These are phyloP conservation scores for Fusarium denticulatum DNA, from an alignment of 2,329 filamentous ascomycete genomes.

Conservation along the genomic window DNA sequence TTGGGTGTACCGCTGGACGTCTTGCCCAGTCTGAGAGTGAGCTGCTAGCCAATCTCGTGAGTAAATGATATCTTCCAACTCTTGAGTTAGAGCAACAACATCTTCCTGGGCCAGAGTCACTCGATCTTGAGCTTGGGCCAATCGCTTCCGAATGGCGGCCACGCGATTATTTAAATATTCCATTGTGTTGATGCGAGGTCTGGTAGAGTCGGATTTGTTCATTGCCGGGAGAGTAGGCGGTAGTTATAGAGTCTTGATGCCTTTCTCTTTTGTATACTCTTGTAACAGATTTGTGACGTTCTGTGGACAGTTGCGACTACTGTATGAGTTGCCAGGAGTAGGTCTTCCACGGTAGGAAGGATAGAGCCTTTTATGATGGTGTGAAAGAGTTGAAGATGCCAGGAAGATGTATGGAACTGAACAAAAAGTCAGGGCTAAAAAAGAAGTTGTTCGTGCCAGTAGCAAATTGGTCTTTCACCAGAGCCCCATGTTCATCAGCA, in stretches of 20 bases:
- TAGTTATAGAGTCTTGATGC: no score
- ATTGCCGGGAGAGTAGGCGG: no score
- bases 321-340: background rate
- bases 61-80: background rate
- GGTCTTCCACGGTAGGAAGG: no score
- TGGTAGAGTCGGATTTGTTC: background rate
- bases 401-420: no score
- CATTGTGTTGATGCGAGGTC: background rate
- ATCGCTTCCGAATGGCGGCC: no score
- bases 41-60: background rate
- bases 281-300: no score
- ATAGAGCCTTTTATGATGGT: fast-evolving
- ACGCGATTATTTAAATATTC: background rate
- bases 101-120: fast-evolving
- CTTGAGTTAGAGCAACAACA: background rate
- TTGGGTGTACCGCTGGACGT: fast-evolving
- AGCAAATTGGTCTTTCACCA: no score
- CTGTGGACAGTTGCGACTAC: background rate
- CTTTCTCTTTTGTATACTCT: no score
- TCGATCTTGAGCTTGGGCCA: fast-evolving
- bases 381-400: background rate
- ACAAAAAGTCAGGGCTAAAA: fast-evolving
- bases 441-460: background rate
- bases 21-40: background rate
- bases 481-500: background rate